These are phyloP conservation scores for Acanthamoeba sp. DNA, from an alignment of 208 protist species.

Conservation along the genomic window DNA sequence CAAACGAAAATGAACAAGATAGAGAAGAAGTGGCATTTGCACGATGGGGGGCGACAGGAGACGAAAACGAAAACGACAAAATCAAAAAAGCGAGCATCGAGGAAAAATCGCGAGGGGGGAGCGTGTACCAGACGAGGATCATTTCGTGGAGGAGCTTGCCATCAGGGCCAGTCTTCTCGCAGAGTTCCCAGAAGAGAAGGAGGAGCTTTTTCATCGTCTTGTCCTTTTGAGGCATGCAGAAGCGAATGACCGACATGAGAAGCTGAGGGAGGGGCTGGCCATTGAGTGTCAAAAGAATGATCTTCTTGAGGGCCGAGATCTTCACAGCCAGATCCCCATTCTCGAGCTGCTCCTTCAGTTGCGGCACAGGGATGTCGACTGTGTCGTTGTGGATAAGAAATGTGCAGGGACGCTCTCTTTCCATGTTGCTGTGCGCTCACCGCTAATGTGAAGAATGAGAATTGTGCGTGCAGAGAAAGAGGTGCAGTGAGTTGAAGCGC, in stretches of 20 bases:
- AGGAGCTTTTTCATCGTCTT: conserved; percentile 97
- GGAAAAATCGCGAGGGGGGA: background rate
- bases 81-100: conserved; percentile 32
- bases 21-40: background rate
- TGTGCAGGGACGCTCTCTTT: conserved; percentile 45
- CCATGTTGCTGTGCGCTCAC: conserved; percentile 26
- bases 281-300: conserved; percentile 96
- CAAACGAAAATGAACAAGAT: background rate
- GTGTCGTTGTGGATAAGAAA: conserved; percentile 71
- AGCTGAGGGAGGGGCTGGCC: conserved; percentile 97
- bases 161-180: conserved; percentile 96
- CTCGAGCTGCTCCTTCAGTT: conserved; percentile 93
- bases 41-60: background rate
- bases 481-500: no score
- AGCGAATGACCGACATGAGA: conserved; percentile 98
- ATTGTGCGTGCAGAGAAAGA: background rate
- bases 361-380: conserved; percentile 20
- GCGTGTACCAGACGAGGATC: conserved; percentile 96
- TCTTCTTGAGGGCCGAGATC: conserved; percentile 93
- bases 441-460: background rate
- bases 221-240: conserved; percentile 93
- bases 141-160: conserved; percentile 98
- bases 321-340: conserved; percentile 92
- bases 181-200: conserved; percentile 98
- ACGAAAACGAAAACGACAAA: conserved; percentile 7